Percentiles rank a stretch among this genome's conserved stretches.
phyloP scores from a whole-genome alignment of 1,284 basidiomycete species.

The Puccinia hordei region DNA sequence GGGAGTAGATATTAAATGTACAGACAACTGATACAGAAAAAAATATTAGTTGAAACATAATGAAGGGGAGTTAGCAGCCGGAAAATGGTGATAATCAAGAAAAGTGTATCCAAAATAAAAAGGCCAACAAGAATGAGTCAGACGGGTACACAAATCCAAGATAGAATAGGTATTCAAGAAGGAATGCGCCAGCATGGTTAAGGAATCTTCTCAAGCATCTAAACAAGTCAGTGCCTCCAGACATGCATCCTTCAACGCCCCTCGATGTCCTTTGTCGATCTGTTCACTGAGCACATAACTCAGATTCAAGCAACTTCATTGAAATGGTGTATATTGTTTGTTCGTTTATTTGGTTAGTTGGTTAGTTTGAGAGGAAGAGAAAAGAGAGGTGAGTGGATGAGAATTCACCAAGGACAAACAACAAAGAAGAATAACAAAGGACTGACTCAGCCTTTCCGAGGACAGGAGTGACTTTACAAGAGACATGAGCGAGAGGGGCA shows the following conservation, averaged over 20 bases:
- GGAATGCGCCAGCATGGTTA: too few relatives aligned
- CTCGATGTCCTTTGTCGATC: slow-evolving; percentile 26
- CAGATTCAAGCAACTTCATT: slow-evolving; percentile 24
- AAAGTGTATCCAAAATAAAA: too few relatives aligned
- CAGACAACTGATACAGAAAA: too few relatives aligned
- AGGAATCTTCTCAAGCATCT: not conserved
- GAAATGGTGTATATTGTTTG: too few relatives aligned
- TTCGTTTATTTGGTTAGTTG: too few relatives aligned
- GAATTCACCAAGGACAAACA: too few relatives aligned
- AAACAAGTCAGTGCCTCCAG: slow-evolving; percentile 7
- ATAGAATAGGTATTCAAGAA: too few relatives aligned
- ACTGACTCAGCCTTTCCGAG: slow-evolving; percentile 16
- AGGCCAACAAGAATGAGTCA: not conserved
- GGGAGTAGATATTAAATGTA: too few relatives aligned
- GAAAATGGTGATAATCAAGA: not conserved
- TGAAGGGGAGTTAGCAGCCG: not conserved
- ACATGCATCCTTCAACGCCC: slow-evolving; percentile 29
- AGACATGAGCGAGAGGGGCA: slow-evolving; percentile 12
- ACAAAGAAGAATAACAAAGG: not conserved
- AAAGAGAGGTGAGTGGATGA: not conserved
- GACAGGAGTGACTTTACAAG: slow-evolving; percentile 18
- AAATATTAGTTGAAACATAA: not conserved
- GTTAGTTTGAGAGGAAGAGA: not conserved
- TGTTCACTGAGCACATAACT: slow-evolving; percentile 22
- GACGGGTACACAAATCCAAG: too few relatives aligned